Evolutionary conservation across 306 rosid genomes (phyloP), one percentile per base, ranked within the genome.

Genomic region (Acacia melanoxylon): DNA sequence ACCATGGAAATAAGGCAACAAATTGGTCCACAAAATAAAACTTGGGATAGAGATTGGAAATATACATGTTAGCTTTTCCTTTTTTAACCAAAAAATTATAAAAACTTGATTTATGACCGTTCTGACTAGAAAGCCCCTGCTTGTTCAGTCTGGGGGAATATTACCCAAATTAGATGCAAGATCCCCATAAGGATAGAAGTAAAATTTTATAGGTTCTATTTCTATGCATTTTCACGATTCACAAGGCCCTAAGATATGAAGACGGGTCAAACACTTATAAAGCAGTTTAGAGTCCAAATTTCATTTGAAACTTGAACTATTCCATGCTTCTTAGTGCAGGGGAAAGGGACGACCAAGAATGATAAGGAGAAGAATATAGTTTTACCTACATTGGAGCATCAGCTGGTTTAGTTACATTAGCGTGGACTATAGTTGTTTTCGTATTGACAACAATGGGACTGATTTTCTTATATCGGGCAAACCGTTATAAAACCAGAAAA

Each of bases 141-240:
- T 70, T 22, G 56, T 75, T 77, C 76, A 56, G 16, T 80, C 75
- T 31, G 40, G 4, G 54, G 24, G 78, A 83, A 42, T 48, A 83
- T 56, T 78, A 74, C 84, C 67, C 72, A 75, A 83, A 70, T 63
- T 81, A 86, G 76, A 62, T 75, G 51, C 75, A 78, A 58, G 73
- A 65, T 69, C 80, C 71, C 25, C 8, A 13, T 77, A 65, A 54
- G 52, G 7, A 77, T 54, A 16, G 56, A 73, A 16, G 56, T 59
- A 66, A 31, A 69, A 69, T 17, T 68, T 66, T 42, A 71, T 24
- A 71, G 76, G 52, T 78, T 67, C 67, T 75, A 51, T 40, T 80
- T 27, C 71, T 80, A 41, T 74, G 16, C 68, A 27, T 40, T 58
- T 68, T 16, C 52, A 72, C 15, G 14, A n/a, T 41, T 37, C 74